phyloP scores from a whole-genome alignment of 1,284 basidiomycete species.

The Ceratobasidium sp. region DNA sequence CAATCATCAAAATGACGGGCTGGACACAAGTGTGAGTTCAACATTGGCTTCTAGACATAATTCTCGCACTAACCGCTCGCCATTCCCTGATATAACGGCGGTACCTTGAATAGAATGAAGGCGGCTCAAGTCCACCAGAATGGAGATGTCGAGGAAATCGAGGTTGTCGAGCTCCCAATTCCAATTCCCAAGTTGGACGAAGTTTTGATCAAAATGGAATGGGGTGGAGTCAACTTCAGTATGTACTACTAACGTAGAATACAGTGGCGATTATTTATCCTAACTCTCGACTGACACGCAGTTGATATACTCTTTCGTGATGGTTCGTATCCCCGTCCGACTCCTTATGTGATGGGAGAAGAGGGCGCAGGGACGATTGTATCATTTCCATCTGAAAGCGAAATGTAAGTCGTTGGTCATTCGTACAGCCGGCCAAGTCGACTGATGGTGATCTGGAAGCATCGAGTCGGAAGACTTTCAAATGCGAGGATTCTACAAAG shows the following conservation, averaged over 20 bases:
- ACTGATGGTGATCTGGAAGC: not conserved
- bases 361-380: slow-evolving; percentile 83
- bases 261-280: not conserved
- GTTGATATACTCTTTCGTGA: slow-evolving; percentile 78
- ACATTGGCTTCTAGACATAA: no score
- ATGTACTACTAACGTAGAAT: slow-evolving; percentile 37
- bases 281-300: not conserved
- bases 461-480: slow-evolving; percentile 43
- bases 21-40: not conserved
- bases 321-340: slow-evolving; percentile 52
- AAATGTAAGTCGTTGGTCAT: slow-evolving; percentile 9
- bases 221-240: slow-evolving; percentile 83
- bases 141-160: slow-evolving; percentile 83
- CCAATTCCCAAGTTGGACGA: slow-evolving; percentile 73
- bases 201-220: slow-evolving; percentile 83
- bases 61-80: not conserved
- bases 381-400: slow-evolving; percentile 65
- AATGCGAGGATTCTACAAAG: slow-evolving; percentile 47
- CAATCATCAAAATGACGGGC: not conserved
- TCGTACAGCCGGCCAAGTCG: no score
- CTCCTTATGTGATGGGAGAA: slow-evolving; percentile 79
- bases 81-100: no score
- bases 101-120: slow-evolving; percentile 55
- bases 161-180: slow-evolving; percentile 68
- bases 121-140: slow-evolving; percentile 61